These are phyloP conservation scores for Didymella sp. DNA, from an alignment of 2,329 filamentous ascomycete genomes.

Conservation along the genomic window DNA sequence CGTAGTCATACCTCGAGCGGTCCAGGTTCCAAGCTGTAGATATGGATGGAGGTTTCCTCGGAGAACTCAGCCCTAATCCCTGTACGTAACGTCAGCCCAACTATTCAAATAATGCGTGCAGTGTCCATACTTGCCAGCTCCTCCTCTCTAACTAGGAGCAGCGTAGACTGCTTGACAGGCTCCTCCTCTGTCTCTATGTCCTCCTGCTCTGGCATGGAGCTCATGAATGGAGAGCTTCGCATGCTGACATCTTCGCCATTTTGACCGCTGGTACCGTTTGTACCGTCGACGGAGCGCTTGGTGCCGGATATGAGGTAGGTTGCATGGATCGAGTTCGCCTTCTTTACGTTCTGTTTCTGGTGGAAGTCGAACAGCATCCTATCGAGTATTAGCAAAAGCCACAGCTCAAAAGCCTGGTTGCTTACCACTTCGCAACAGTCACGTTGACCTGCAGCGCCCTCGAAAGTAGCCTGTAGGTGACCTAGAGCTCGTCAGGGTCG, in stretches of 20 bases:
- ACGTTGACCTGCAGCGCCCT: slow-evolving; percentile 83
- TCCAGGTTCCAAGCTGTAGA: slow-evolving; percentile 82
- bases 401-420: background rate
- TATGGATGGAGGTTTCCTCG: slow-evolving; percentile 77
- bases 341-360: slow-evolving; percentile 75
- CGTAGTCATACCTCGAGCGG: slow-evolving; percentile 65
- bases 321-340: slow-evolving; percentile 78
- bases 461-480: slow-evolving; percentile 87
- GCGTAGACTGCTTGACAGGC: slow-evolving; percentile 61
- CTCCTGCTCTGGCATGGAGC: slow-evolving; percentile 65
- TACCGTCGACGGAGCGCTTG: slow-evolving; percentile 52
- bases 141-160: slow-evolving; percentile 76
- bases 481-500: slow-evolving; percentile 57
- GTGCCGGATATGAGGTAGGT: slow-evolving; percentile 88
- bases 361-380: slow-evolving; percentile 92
- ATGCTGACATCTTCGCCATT: slow-evolving; percentile 72
- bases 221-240: slow-evolving; percentile 71
- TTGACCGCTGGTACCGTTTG: slow-evolving; percentile 49
- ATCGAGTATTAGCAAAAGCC: slow-evolving; percentile 24
- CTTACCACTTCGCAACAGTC: slow-evolving; percentile 87
- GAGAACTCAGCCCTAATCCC: slow-evolving; percentile 73
- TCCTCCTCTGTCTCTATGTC: slow-evolving; percentile 47
- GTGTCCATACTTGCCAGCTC: slow-evolving; percentile 67
- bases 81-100: slow-evolving; percentile 48
- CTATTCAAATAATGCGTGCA: background rate